phyloP scores from a whole-genome alignment of 1,284 basidiomycete species.

The Ustilago crameri region DNA sequence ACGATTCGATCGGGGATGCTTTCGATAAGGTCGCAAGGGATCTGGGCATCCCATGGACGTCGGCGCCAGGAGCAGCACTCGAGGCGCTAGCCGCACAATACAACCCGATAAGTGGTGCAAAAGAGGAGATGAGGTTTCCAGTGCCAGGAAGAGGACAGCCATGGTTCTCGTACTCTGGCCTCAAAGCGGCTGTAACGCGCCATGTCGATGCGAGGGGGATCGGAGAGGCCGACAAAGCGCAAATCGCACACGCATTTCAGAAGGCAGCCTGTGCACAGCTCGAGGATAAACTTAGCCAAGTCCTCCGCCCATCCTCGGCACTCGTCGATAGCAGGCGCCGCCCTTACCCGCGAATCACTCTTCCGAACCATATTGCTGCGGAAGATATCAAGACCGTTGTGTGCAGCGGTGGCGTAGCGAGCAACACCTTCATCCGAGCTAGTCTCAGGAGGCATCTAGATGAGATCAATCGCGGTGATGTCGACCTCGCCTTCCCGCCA shows the following conservation, averaged over 20 bases:
- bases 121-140: constrained; percentile 26
- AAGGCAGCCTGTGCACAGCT: constrained; percentile 59
- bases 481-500: constrained; percentile 59
- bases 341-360: constrained; percentile 20
- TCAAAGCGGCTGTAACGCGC: constrained; percentile 49
- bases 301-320: constrained; percentile 14
- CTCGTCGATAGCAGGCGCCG: constrained; percentile 10
- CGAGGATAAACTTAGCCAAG: constrained; percentile 57
- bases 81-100: constrained; percentile 30
- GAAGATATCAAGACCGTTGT: constrained; percentile 52
- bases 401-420: constrained; percentile 64
- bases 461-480: constrained; percentile 32
- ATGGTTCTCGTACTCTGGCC: constrained; percentile 62
- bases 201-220: constrained; percentile 25
- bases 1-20: constrained; percentile 65
- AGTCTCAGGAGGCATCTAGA: constrained; percentile 40
- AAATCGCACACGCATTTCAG: constrained; percentile 57
- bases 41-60: constrained; percentile 59
- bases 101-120: not conserved
- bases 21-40: constrained; percentile 64
- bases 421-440: constrained; percentile 53
- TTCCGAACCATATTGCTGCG: constrained; percentile 2
- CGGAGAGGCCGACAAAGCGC: constrained; percentile 1
- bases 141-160: constrained; percentile 48
- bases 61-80: constrained; percentile 59